These are phyloP conservation scores for Pontederia crassipes DNA, from an alignment of 176 grass and related monocot species.

Conservation along the genomic window DNA sequence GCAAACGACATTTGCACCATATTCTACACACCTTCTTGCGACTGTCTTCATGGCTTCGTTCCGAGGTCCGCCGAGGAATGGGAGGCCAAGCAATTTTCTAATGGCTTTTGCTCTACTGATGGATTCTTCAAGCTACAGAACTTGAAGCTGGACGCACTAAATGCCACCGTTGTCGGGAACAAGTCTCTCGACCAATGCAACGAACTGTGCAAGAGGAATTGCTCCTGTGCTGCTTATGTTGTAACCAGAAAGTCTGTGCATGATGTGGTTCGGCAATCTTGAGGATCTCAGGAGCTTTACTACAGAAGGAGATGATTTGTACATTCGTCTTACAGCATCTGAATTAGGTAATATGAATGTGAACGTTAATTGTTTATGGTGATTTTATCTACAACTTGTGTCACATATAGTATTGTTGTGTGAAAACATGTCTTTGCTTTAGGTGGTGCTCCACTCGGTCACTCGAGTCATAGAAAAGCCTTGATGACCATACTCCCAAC, in stretches of 20 bases:
- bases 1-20: slow-evolving; percentile 48
- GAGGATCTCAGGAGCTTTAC: neutral
- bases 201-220: slow-evolving; percentile 48
- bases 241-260: slow-evolving; percentile 6
- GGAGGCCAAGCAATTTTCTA: slow-evolving; percentile 42
- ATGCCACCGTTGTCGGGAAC: slow-evolving; percentile 30
- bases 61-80: slow-evolving; percentile 45
- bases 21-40: slow-evolving; percentile 24
- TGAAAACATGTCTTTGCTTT: too few relatives aligned
- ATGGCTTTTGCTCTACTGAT: slow-evolving; percentile 56
- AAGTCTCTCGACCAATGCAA: slow-evolving; percentile 47
- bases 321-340: slow-evolving; percentile 16
- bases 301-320: neutral
- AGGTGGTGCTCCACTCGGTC: too few relatives aligned
- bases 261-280: neutral
- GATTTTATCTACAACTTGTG: too few relatives aligned
- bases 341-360: neutral
- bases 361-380: too few relatives aligned
- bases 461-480: too few relatives aligned
- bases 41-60: slow-evolving; percentile 43
- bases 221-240: slow-evolving; percentile 61
- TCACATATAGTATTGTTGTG: too few relatives aligned
- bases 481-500: too few relatives aligned
- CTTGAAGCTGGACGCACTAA: slow-evolving; percentile 57
- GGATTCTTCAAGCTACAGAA: slow-evolving; percentile 35